Conservation (phyloP, 1,284 basidiomycete genomes). For the Vanrija pseudolonga region DNA sequence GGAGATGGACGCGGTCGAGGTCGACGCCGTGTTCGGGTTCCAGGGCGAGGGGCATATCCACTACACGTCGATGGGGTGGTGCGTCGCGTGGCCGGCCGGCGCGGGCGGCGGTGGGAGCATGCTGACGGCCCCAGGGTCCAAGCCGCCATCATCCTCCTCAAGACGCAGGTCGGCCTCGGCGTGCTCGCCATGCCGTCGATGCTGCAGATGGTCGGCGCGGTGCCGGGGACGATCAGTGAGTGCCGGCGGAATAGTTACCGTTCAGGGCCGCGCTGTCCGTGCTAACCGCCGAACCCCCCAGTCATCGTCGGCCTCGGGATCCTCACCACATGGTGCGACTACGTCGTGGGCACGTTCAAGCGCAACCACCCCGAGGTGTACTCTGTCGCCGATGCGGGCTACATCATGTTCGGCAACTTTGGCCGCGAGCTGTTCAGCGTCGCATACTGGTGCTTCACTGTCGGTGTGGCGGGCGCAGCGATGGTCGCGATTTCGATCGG, state of each 20-base stretch:
- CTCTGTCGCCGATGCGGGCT: slow-evolving; percentile 24
- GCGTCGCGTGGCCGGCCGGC: slow-evolving; percentile 2
- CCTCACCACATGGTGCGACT: slow-evolving; percentile 19
- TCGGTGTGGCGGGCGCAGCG: slow-evolving; percentile 17
- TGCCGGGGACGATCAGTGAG: slow-evolving; percentile 22
- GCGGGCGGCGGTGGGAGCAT: no score
- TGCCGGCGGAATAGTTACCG: background rate
- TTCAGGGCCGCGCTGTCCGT: no score
- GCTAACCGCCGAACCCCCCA: slow-evolving; percentile 1
- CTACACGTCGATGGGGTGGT: slow-evolving; percentile 38
- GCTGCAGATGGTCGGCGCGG: slow-evolving; percentile 22
- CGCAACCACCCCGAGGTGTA: slow-evolving; percentile 30
- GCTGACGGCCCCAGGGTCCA: slow-evolving; percentile 9
- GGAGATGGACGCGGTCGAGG: slow-evolving; percentile 3
- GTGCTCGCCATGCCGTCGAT: slow-evolving; percentile 30
- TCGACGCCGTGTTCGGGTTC: slow-evolving; percentile 35
- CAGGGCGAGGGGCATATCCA: slow-evolving; percentile 30
- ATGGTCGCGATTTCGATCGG: slow-evolving; percentile 34
- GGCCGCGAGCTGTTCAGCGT: slow-evolving; percentile 36
- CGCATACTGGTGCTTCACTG: slow-evolving; percentile 23
- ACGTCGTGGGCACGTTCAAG: slow-evolving; percentile 30
- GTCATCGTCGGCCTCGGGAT: slow-evolving; percentile 22
- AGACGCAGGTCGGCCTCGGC: slow-evolving; percentile 39
- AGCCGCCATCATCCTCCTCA: slow-evolving; percentile 25
- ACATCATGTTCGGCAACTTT: slow-evolving; percentile 28